Evolutionary conservation across 495 filamentous ascomycete genomes (phyloP), one percentile per base, ranked within the genome.

Genomic region (Pyrenula massariospora): DNA sequence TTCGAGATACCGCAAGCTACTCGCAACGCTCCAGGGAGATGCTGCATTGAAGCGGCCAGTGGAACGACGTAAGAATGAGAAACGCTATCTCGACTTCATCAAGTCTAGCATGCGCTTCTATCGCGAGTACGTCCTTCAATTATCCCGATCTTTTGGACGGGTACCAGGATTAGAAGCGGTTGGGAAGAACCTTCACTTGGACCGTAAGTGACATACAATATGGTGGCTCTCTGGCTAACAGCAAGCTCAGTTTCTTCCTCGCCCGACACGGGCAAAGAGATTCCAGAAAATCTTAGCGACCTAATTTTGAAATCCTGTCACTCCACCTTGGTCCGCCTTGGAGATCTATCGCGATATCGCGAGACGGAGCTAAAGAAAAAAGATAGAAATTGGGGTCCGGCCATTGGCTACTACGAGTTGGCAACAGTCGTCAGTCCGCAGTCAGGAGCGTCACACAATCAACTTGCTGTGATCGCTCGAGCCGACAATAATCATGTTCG

Each of bases 271-370:
- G 23, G 21, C 11, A 15, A 12, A 24, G 15, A 19, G 25, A 22
- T n/a, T 24, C 3, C 25, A 58, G 2, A 23, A n/a, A 47, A 8
- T 19, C n/a, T 54, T 3, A 8, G 19, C 53, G 8, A 74, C 12
- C 68, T 77, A 36, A 78, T 91, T 54, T 77, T 89, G 5, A 66
- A 72, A 54, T 91, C 88, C 12, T 96, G 90, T 69, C 85, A 96
- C 71, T 81, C 83, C 53, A 87, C 87, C 10, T 77, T 97, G 24
- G 84, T 96, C 50, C 86, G 82, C 55, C 81, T 98, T 10, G 93
- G 93, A 50, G 93, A 98, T 65, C 78, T 98, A 24, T 90, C 89
- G 31, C 83, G 93, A 59, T 98, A 96, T 66, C 85, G 94, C 50
- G 89, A 90, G 64, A 82, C 83, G 23, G 80, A 87, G 65, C 65